Conservation (phyloP, 306 rosid species). For the Dalbergia oliveri region DNA sequence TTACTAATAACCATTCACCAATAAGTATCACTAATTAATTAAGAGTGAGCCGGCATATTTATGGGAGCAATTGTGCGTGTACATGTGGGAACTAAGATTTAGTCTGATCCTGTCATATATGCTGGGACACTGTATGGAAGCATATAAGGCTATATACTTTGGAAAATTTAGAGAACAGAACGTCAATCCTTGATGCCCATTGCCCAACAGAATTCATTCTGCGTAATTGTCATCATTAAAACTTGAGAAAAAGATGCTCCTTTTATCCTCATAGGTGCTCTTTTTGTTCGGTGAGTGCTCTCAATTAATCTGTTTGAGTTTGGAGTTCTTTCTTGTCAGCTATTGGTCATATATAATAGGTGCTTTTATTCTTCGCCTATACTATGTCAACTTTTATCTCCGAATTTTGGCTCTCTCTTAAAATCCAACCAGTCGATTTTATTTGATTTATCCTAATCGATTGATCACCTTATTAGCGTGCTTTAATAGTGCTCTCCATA, state of each 20-base stretch:
- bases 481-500: no score
- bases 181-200: no score
- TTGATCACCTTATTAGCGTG: no score
- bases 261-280: neutral
- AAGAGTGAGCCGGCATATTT: neutral
- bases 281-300: neutral
- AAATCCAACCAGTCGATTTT: no score
- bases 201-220: neutral
- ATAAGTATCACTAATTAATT: neutral
- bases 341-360: neutral
- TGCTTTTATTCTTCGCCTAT: neutral
- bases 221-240: neutral
- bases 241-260: neutral
- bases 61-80: neutral
- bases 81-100: neutral
- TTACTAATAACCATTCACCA: neutral
- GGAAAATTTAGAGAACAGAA: no score
- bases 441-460: no score
- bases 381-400: neutral
- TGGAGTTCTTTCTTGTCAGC: neutral
- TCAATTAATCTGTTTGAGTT: neutral
- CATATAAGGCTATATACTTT: neutral
- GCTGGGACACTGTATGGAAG: neutral
- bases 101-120: neutral
- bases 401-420: neutral